phyloP scores from a whole-genome alignment of 306 rosid genomes.

The Malus sylvestris region DNA sequence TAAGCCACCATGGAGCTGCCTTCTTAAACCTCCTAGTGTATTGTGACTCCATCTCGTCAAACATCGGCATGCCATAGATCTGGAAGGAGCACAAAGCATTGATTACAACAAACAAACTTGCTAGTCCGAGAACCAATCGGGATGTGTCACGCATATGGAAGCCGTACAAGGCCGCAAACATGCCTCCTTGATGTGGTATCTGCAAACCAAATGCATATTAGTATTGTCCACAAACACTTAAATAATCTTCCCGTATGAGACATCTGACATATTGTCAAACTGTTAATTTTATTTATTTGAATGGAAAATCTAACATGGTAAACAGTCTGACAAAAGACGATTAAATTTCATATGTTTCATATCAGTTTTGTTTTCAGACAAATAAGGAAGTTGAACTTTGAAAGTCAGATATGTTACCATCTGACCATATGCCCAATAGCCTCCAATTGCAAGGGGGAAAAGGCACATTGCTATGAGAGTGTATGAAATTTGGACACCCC shows the following conservation, averaged over 20 bases:
- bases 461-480: conserved; percentile 28
- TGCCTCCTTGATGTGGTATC: conserved; percentile 42
- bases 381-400: not conserved
- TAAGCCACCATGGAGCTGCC: conserved; percentile 45
- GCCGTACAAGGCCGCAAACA: conserved; percentile 30
- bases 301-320: not conserved
- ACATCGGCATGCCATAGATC: conserved; percentile 47
- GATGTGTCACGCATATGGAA: conserved; percentile 29
- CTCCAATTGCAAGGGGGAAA: conserved; percentile 42
- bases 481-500: conserved; percentile 34
- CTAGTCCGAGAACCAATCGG: conserved; percentile 20
- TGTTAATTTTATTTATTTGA: not conserved
- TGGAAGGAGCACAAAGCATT: conserved; percentile 36
- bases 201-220: not conserved
- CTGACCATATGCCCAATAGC: conserved; percentile 43
- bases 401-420: not conserved
- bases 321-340: too few species aligned
- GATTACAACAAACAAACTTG: conserved; percentile 29
- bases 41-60: conserved; percentile 33
- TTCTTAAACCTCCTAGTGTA: conserved; percentile 34
- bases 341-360: not conserved
- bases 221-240: not conserved
- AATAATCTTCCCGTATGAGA: not conserved
- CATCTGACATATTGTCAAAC: not conserved
- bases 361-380: not conserved